A percentile compares a stretch with the other conserved stretches of the same genome.
phyloP scores from a whole-genome alignment of 441 rosid species.

The Pelargonium myrrhifolium region DNA sequence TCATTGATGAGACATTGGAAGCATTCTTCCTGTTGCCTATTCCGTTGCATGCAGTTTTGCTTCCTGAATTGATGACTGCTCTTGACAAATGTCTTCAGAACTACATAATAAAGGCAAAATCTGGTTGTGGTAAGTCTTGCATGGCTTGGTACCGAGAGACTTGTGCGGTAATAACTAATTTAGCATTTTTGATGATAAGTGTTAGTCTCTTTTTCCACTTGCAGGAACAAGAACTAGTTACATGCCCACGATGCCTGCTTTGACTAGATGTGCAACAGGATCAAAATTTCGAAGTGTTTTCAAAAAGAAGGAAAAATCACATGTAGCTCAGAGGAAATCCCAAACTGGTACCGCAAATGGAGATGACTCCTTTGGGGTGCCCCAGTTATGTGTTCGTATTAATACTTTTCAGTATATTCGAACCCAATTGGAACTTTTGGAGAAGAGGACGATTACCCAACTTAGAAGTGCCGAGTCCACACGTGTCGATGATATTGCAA shows the following conservation, averaged over 20 bases:
- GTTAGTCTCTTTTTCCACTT: conserved; percentile 9
- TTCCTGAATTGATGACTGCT: conserved; percentile 48
- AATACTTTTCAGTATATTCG: conserved; percentile 52
- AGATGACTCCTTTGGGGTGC: conserved; percentile 36
- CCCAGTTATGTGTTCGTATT: conserved; percentile 58
- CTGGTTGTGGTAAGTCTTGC: conserved; percentile 51
- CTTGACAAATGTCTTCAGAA: conserved; percentile 55
- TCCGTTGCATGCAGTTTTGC: conserved; percentile 46
- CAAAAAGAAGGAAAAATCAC: conserved; percentile 48
- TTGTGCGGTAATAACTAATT: neutral
- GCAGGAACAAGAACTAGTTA: conserved; percentile 44
- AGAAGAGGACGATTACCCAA: conserved; percentile 34
- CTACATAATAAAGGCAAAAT: conserved; percentile 49
- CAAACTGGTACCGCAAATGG: conserved; percentile 32
- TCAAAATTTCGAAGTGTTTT: conserved; percentile 48
- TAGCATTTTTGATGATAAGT: conserved; percentile 8
- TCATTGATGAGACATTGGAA: conserved; percentile 61
- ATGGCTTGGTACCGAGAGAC: neutral
- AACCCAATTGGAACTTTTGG: conserved; percentile 36
- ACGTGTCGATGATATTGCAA: conserved; percentile 19
- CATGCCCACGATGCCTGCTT: conserved; percentile 51
- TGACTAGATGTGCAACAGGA: conserved; percentile 54
- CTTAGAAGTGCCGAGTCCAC: conserved; percentile 37
- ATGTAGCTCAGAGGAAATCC: conserved; percentile 35
- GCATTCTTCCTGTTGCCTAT: conserved; percentile 68